Percentiles rank a stretch among this genome's conserved stretches.
Evolutionary conservation across 140 eudicot species (phyloP).

Genomic region (Bidens hawaiensis): DNA sequence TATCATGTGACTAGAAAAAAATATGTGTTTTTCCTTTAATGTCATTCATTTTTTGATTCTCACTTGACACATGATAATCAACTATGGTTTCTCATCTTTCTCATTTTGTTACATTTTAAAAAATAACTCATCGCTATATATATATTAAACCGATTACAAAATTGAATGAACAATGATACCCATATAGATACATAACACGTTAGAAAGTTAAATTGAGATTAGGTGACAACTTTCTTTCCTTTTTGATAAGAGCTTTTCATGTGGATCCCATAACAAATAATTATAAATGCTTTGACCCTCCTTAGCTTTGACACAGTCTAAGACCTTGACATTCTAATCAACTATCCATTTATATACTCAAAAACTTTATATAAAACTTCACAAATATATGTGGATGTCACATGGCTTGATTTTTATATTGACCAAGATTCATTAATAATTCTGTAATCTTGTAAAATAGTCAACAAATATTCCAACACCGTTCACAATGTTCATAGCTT

Average conservation of each 20-base stretch:
- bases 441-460: conserved; percentile 30
- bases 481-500: conserved; percentile 19
- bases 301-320: conserved; percentile 36
- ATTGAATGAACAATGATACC: not conserved
- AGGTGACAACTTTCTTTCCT: conserved; percentile 26
- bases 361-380: not conserved
- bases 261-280: conserved; percentile 28
- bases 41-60: too few species aligned
- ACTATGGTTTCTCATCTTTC: too few species aligned
- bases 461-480: conserved; percentile 33
- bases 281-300: conserved; percentile 30
- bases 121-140: too few species aligned
- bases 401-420: conserved; percentile 27
- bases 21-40: too few species aligned
- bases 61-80: too few species aligned
- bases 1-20: too few species aligned
- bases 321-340: conserved; percentile 36
- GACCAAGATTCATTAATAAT: conserved; percentile 7
- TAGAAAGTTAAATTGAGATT: conserved; percentile 2
- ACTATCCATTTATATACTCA: conserved; percentile 23
- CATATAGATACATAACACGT: not conserved
- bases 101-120: too few species aligned
- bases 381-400: conserved; percentile 33
- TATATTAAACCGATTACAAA: too few species aligned
- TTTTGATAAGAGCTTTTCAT: conserved; percentile 27